These are phyloP conservation scores for Pyrus betulifolia DNA, from an alignment of 306 rosid species.

Conservation along the genomic window DNA sequence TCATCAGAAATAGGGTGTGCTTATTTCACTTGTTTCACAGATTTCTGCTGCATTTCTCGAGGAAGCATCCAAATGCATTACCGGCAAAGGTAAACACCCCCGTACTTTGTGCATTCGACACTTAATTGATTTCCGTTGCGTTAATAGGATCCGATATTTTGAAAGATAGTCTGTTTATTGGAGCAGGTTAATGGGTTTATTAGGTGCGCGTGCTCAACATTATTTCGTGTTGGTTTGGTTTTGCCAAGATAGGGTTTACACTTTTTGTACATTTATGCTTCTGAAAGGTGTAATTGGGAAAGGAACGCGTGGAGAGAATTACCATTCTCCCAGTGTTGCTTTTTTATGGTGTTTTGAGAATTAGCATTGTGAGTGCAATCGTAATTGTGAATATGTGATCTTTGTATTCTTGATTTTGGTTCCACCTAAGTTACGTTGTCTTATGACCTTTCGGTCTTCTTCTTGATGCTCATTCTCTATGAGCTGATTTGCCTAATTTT, in stretches of 20 bases:
- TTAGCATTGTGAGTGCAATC: not conserved
- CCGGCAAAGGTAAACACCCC: slow-evolving; percentile 18
- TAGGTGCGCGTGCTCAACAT: not conserved
- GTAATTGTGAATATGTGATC: not conserved
- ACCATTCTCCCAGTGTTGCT: not conserved
- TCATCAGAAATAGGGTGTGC: not conserved
- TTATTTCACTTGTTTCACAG: slow-evolving; percentile 24
- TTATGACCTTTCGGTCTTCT: not conserved
- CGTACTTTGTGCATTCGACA: not conserved
- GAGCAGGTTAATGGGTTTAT: not conserved
- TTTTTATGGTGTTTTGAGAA: not conserved
- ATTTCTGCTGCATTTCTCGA: slow-evolving; percentile 56
- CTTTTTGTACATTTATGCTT: not conserved
- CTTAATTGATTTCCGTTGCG: not conserved
- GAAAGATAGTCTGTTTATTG: not conserved
- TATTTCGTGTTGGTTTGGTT: not conserved
- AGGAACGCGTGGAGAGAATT: not conserved
- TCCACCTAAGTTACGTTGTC: not conserved
- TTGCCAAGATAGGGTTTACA: not conserved
- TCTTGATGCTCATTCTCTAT: not conserved
- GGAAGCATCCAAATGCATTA: slow-evolving; percentile 36
- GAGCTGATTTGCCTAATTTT: not conserved
- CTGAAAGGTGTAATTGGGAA: not conserved
- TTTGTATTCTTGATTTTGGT: not conserved
- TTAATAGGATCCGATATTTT: not conserved